Conservation (phyloP, 139 green algal genomes). For the Chlorella sp. region DNA sequence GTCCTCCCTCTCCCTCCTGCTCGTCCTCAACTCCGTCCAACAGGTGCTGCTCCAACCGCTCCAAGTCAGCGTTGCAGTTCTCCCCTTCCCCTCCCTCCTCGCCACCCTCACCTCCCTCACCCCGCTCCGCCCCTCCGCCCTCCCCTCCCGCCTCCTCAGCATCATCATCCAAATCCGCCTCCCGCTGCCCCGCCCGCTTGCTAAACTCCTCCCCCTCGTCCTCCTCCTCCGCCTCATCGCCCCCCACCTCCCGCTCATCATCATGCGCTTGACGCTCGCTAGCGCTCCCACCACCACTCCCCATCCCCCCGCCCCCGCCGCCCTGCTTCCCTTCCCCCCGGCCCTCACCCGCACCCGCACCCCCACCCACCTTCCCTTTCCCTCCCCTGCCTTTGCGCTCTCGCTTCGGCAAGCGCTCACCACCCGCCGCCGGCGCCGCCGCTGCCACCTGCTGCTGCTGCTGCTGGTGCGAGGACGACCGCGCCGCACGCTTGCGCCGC, state of each 20-base stretch:
- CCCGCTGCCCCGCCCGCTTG: too few relatives aligned
- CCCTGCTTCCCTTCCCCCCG: not conserved
- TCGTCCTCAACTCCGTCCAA: not conserved
- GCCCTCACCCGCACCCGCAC: not conserved
- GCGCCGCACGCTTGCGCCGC: constrained; percentile 21
- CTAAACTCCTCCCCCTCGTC: constrained; percentile 6
- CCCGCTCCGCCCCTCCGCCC: not conserved
- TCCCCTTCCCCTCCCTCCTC: too few relatives aligned
- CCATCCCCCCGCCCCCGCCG: not conserved
- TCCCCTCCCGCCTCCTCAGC: constrained; percentile 3
- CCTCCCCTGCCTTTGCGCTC: not conserved
- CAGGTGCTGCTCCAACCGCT: not conserved
- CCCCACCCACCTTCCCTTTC: not conserved
- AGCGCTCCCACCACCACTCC: not conserved
- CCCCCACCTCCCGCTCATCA: constrained; percentile 3
- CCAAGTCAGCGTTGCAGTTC: not conserved
- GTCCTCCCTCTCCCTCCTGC: not conserved
- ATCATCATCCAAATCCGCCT: too few relatives aligned
- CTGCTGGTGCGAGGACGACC: constrained; percentile 2
- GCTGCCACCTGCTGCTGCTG: not conserved
- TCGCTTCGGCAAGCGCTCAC: not conserved
- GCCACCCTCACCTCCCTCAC: constrained; percentile 7
- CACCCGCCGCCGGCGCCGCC: not conserved
- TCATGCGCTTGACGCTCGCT: not conserved
- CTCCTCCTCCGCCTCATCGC: constrained; percentile 1